phyloP scores from a whole-genome alignment of 441 rosid genomes.

The Adansonia gregorii region DNA sequence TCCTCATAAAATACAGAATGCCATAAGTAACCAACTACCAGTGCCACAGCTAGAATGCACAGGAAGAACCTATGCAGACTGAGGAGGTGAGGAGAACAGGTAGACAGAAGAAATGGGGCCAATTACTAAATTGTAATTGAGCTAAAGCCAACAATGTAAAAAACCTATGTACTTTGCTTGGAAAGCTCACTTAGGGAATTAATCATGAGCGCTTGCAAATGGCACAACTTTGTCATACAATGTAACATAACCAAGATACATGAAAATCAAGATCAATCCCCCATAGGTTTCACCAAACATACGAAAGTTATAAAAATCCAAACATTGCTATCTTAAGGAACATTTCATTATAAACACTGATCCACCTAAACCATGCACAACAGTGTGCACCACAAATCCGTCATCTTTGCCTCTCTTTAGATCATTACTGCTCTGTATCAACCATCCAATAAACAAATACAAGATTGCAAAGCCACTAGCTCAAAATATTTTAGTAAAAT shows the following conservation, averaged over 20 bases:
- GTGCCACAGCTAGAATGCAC: not conserved
- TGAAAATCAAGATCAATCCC: not conserved
- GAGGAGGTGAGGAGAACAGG: not conserved
- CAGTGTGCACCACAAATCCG: not conserved
- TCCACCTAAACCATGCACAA: not conserved
- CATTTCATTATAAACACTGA: not conserved
- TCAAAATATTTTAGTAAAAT: not conserved
- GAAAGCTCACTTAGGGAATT: not conserved
- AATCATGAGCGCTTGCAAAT: not conserved
- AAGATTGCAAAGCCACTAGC: not conserved
- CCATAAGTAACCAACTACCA: not conserved
- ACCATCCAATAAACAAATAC: not conserved
- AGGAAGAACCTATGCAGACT: not conserved
- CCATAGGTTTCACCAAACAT: not conserved
- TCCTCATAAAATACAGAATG: not conserved
- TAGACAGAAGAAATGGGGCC: not conserved
- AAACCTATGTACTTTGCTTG: not conserved
- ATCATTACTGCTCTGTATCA: slow-evolving; percentile 4
- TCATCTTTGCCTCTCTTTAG: not conserved
- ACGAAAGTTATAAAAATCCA: not conserved
- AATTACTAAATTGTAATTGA: not conserved
- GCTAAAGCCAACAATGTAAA: no score
- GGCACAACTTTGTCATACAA: not conserved
- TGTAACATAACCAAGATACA: not conserved
- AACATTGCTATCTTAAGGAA: not conserved